phyloP scores from a whole-genome alignment of 2,329 filamentous ascomycete species.

The Fusarium buharicum region DNA sequence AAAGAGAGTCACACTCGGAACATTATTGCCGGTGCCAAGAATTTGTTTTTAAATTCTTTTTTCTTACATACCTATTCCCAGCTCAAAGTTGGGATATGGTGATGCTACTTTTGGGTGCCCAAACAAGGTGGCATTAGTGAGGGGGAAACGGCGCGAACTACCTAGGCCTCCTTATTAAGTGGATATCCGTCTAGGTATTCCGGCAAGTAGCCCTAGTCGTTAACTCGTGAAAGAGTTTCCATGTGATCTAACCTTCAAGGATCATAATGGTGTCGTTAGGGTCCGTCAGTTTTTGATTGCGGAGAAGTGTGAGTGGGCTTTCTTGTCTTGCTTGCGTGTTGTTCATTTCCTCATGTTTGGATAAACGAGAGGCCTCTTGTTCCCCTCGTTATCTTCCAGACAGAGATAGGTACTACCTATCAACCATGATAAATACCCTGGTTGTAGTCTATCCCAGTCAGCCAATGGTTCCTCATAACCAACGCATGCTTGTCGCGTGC shows the following conservation, averaged over 20 bases:
- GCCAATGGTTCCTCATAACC: constrained; percentile 37
- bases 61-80: background rate
- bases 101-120: constrained; percentile 27
- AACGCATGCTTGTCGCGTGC: constrained; percentile 38
- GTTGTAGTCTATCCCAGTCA: constrained; percentile 3
- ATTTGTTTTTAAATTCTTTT: constrained; percentile 5
- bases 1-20: constrained; percentile 34
- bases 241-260: constrained; percentile 37
- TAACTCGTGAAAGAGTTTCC: constrained; percentile 28
- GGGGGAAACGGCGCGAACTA: constrained; percentile 32
- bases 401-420: too few relatives aligned
- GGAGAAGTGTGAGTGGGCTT: constrained; percentile 32
- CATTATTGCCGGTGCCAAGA: constrained; percentile 35
- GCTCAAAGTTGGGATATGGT: constrained; percentile 25
- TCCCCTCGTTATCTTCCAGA: constrained; percentile 10
- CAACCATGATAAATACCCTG: constrained; percentile 18
- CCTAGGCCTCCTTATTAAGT: constrained; percentile 38
- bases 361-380: constrained; percentile 34
- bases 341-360: constrained; percentile 26
- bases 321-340: constrained; percentile 20
- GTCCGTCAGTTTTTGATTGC: constrained; percentile 4
- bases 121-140: constrained; percentile 48
- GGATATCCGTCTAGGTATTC: constrained; percentile 21
- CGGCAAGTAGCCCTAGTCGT: constrained; percentile 35
- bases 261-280: constrained; percentile 23